Percentiles rank a stretch among this genome's conserved stretches.
phyloP scores from a whole-genome alignment of 2,329 filamentous ascomycete species.

The Teratosphaeria nubilosa region DNA sequence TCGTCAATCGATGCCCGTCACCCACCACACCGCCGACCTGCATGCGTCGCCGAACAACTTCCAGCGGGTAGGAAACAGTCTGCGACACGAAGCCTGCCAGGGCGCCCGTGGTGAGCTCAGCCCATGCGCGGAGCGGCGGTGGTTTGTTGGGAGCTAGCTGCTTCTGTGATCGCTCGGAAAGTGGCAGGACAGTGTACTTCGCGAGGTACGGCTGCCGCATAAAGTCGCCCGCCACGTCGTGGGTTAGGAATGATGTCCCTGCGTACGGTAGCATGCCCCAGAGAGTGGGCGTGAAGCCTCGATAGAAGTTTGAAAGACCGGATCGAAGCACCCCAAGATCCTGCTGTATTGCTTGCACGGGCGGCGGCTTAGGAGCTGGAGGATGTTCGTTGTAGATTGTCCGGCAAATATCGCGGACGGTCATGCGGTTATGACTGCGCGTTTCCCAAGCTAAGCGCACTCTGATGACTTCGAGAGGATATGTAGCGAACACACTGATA shows the following conservation, averaged over 20 bases:
- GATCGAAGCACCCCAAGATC: conserved; percentile 34
- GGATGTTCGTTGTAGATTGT: conserved; percentile 75
- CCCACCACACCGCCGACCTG: conserved; percentile 92
- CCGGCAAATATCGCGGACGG: conserved; percentile 64
- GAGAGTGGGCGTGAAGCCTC: conserved; percentile 82
- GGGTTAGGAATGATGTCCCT: conserved; percentile 87
- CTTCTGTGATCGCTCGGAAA: conserved; percentile 34
- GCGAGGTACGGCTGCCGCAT: conserved; percentile 61
- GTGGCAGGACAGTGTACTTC: conserved; percentile 63
- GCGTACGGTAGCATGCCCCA: conserved; percentile 96
- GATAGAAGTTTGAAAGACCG: conserved; percentile 84
- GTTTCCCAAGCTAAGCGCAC: conserved; percentile 95
- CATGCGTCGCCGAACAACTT: conserved; percentile 87
- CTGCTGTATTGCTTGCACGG: conserved; percentile 1
- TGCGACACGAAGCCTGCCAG: conserved; percentile 82
- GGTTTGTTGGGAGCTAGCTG: conserved; percentile 44
- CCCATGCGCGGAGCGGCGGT: conserved; percentile 69
- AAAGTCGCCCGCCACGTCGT: conserved; percentile 80
- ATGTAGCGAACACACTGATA: conserved; percentile 90
- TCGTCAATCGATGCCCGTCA: conserved; percentile 68
- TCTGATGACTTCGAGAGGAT: conserved; percentile 84
- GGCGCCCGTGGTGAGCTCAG: conserved; percentile 75
- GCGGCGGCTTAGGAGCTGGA: conserved; percentile 18
- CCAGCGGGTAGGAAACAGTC: conserved; percentile 84
- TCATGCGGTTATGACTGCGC: conserved; percentile 59